phyloP scores from a whole-genome alignment of 208 protist species.

The Leishmania mexicana region DNA sequence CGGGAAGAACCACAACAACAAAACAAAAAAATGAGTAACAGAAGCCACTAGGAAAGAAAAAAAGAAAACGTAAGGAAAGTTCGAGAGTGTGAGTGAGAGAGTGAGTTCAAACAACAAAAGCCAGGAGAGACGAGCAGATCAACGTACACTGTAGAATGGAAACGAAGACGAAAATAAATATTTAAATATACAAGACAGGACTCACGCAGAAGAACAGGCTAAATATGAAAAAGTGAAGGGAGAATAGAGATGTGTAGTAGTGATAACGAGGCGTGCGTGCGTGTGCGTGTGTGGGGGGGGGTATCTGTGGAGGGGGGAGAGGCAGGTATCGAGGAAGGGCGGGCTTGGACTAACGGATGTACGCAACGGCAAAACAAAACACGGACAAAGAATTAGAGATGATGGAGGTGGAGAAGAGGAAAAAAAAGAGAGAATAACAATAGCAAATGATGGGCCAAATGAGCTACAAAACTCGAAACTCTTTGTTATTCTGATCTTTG shows the following conservation, averaged over 20 bases:
- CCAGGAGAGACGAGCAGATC: neutral
- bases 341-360: neutral
- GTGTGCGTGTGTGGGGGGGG: too few species aligned
- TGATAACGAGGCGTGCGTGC: too few species aligned
- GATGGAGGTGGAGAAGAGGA: neutral
- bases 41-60: neutral
- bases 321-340: neutral
- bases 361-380: neutral
- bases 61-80: neutral
- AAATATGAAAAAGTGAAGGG: neutral
- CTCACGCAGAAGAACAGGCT: neutral
- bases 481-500: neutral
- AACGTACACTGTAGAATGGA: neutral
- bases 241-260: too few species aligned
- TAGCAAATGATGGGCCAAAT: neutral
- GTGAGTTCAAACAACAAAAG: neutral
- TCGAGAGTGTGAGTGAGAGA: too few species aligned
- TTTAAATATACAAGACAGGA: neutral
- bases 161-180: neutral
- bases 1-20: neutral
- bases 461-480: neutral
- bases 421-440: neutral
- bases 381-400: neutral
- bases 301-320: neutral
- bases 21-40: neutral